Base-by-base conservation (phyloP, 345 rosid genomes). In the Rhizophora mangle region DNA sequence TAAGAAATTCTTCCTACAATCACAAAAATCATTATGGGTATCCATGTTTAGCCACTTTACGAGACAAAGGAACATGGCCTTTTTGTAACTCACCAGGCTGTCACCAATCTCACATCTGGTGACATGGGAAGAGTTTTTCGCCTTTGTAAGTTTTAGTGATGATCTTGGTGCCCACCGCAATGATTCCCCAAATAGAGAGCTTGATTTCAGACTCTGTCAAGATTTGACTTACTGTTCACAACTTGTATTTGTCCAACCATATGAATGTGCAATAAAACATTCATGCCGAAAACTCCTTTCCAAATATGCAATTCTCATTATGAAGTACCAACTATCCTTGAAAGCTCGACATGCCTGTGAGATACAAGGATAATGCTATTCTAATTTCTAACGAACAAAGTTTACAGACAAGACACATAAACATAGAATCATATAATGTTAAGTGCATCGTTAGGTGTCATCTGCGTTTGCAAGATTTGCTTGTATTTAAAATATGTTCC, bases 41-140 rank as follows among this genome's bases (percentile, higher is more conserved):
- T 9, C 15, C 13, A 3, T 22, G 30, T 55, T 22, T 22, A 47
- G 13, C 52, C 2, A 20, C 8, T n/a, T 30, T 7, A 34, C 6
- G 16, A 9, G 29, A 63, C 16, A 15, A 47, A 57, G 13, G 13
- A 20, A 19, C 8, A 20, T 49, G 18, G 15, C 24, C 5, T 13
- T 15, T n/a, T 3, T 20, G 27, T n/a, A 22, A 63, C 85, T 81
- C 72, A 95, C 99, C 91, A 95, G 80, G 88, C 92, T 88, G 34
- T 90, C 96, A 29, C 99, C 99, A 72, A 95, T 82, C 85, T 88
- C 99, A 79, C 96, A 85, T 87, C 79, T 86, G 74, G 89, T 88
- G 57, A 84, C 79, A 62, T 64, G 62, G 34, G 93, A 74, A 72
- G 84, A 54, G 75, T 19, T 85, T 84, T 81, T 90, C 5, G 81